Conservation (phyloP, 2,329 filamentous ascomycete genomes). For the Hypoxylon sp. region DNA sequence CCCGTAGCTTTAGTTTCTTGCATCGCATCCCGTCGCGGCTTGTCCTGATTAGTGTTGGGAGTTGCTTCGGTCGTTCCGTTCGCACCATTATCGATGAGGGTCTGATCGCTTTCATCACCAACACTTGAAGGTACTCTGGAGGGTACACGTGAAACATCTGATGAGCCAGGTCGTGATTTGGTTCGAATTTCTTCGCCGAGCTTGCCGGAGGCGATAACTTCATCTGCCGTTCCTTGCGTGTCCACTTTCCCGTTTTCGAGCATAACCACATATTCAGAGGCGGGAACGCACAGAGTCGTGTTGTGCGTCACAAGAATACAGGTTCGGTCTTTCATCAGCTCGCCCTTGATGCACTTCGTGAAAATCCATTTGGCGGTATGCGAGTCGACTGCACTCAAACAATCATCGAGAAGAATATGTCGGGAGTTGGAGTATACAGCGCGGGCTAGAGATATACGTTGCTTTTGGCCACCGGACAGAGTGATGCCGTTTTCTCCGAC, state of each 20-base stretch:
- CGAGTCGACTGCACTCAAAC: constrained; percentile 94
- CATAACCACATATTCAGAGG: constrained; percentile 81
- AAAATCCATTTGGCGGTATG: constrained; percentile 99
- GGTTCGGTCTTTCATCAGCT: constrained; percentile 86
- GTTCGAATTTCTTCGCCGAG: constrained; percentile 84
- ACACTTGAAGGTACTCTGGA: constrained; percentile 82
- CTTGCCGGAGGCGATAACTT: constrained; percentile 86
- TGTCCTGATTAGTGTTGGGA: constrained; percentile 56
- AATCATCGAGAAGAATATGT: constrained; percentile 92
- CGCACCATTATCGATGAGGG: constrained; percentile 62
- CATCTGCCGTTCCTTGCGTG: constrained; percentile 77
- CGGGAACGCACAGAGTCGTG: constrained; percentile 83
- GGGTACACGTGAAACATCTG: constrained; percentile 73
- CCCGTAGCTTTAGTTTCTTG: constrained; percentile 84
- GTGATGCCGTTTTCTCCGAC: constrained; percentile 98
- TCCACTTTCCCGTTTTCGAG: constrained; percentile 86
- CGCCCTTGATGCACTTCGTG: constrained; percentile 87
- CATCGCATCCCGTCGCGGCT: constrained; percentile 62
- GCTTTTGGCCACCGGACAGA: constrained; percentile 95
- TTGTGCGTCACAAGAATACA: constrained; percentile 98
- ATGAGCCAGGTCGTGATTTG: constrained; percentile 74
- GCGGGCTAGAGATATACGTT: constrained; percentile 94
- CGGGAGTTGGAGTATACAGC: constrained; percentile 95
- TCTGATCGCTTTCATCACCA: constrained; percentile 67
- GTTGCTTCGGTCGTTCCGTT: constrained; percentile 58